Evolutionary conservation across 331 rosid species (phyloP).

Genomic region (Telfairia occidentalis): DNA sequence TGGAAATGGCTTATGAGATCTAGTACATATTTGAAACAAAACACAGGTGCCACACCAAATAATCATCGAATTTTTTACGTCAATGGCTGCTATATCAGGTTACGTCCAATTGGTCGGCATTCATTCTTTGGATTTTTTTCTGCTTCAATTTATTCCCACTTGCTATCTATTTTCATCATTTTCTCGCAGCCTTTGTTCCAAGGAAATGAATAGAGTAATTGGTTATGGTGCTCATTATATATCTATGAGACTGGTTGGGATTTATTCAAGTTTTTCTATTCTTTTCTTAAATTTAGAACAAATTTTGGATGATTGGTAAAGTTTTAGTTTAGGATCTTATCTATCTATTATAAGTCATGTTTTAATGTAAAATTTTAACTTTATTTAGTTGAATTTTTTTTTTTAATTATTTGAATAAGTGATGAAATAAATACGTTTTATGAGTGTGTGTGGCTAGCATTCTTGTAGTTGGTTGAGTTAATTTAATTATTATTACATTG

Average conservation of each 20-base stretch:
- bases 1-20: background rate
- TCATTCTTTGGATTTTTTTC: constrained; percentile 1
- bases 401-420: background rate
- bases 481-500: background rate
- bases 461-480: background rate
- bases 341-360: background rate
- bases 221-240: background rate
- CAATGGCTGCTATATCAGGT: background rate
- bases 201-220: background rate
- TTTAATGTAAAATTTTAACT: background rate
- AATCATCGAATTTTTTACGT: background rate
- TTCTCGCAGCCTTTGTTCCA: background rate
- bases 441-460: background rate
- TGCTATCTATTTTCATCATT: background rate
- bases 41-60: background rate
- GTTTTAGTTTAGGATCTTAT: background rate
- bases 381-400: background rate
- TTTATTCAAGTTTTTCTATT: background rate
- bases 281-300: background rate
- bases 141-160: background rate
- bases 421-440: background rate
- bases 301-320: background rate
- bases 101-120: background rate
- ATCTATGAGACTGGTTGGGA: background rate
- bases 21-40: background rate